A percentile compares a stretch with the other conserved stretches of the same genome.
phyloP scores from a whole-genome alignment of 148 eudicot genomes.

The Heliamphora exappendiculata region DNA sequence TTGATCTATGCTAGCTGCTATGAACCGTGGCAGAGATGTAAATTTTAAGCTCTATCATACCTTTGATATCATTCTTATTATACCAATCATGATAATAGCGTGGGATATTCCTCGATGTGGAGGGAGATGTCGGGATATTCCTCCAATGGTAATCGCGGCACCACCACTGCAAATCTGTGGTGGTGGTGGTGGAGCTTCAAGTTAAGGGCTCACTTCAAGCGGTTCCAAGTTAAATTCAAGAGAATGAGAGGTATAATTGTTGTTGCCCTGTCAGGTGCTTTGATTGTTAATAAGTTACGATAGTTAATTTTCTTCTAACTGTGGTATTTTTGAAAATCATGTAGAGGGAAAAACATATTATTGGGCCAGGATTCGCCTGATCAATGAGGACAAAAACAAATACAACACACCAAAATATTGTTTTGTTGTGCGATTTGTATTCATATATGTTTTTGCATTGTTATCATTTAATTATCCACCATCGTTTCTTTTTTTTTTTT shows the following conservation, averaged over 20 bases:
- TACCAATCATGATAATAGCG: background rate
- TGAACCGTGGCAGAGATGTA: background rate
- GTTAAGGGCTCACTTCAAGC: conserved; percentile 54
- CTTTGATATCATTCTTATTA: background rate
- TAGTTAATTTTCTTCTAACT: background rate
- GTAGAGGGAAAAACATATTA: conserved; percentile 62
- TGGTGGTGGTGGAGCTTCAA: no score
- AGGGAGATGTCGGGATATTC: background rate
- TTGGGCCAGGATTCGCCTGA: conserved; percentile 55
- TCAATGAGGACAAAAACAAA: conserved; percentile 84
- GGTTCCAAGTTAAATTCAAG: conserved; percentile 69
- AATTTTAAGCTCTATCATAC: background rate
- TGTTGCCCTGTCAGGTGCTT: background rate
- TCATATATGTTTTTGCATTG: conserved; percentile 11
- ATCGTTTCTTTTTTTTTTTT: background rate
- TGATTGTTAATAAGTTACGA: background rate
- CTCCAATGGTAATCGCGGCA: no score
- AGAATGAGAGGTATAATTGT: conserved; percentile 47
- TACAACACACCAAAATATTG: conserved; percentile 76
- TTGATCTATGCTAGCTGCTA: background rate
- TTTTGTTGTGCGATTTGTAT: conserved; percentile 74
- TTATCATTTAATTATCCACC: background rate
- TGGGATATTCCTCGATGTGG: background rate
- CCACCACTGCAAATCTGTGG: no score
- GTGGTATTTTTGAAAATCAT: conserved; percentile 5